Conservation (phyloP, 208 protist species). For the Acanthamoeba polyphaga region DNA sequence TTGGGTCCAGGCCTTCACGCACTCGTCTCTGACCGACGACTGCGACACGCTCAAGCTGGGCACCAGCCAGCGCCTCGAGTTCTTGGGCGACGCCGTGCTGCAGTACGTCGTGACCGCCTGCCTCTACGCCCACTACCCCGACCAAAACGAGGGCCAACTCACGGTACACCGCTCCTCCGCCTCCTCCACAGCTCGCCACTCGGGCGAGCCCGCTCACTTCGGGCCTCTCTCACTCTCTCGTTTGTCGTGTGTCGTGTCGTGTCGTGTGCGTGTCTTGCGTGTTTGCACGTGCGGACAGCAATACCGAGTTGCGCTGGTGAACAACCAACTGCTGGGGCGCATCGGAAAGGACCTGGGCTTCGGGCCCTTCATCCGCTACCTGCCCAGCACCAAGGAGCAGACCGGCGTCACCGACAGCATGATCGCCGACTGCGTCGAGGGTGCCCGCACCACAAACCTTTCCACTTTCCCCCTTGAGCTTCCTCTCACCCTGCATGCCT, state of each 20-base stretch:
- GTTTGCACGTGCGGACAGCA: neutral
- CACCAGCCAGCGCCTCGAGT: constrained; percentile 46
- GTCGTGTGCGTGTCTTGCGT: neutral
- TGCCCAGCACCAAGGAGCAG: neutral
- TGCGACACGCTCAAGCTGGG: constrained; percentile 27
- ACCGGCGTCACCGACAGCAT: constrained; percentile 2
- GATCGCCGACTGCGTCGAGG: constrained; percentile 31
- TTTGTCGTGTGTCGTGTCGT: too few species aligned
- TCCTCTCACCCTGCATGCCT: neutral
- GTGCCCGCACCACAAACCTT: neutral
- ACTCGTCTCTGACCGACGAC: neutral
- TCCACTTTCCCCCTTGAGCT: neutral
- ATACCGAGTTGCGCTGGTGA: neutral
- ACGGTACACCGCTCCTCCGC: neutral
- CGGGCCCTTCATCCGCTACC: neutral
- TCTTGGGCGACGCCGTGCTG: constrained; percentile 56
- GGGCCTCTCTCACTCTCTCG: neutral
- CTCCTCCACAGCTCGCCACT: neutral
- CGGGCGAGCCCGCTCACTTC: neutral
- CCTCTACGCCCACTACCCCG: neutral
- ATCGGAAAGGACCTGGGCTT: constrained; percentile 10
- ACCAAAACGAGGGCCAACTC: constrained; percentile 7
- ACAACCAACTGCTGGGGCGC: constrained; percentile 1
- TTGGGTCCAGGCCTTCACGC: constrained; percentile 14
- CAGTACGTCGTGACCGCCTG: neutral